Base-by-base conservation (phyloP, 768 basidiomycete genomes). In the Sistotremastrum niveocremeum region DNA sequence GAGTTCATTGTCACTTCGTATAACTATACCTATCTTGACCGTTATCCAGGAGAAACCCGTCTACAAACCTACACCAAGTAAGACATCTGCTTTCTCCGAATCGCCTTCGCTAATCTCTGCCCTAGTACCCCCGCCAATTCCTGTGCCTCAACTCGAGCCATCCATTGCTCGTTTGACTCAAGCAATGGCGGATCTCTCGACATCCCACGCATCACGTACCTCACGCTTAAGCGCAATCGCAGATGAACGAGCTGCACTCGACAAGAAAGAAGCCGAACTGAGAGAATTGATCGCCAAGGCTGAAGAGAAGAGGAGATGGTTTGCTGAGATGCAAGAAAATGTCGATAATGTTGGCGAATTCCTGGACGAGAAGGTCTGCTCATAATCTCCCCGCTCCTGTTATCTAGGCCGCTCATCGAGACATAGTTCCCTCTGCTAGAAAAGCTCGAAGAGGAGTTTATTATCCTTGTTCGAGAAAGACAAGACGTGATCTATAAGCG, bases 291-390 rank as follows among this genome's bases (percentile, higher is more conserved):
- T 91, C 5, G 71, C 70, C 34, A 70, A 67, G 46, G 81, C 87
- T 0, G 88, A 89, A 57, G 71, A 65, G 39, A 89, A 90, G 62
- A 67, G 85, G 41, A 76, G 77, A 11, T 91, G 88, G 87, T 89
- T 90, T 54, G 66, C 64, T 7, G 72, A 73, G 43, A 85, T 91
- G 65, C 71, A 66, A 45, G 83, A 86, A 35, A 87, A 84, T 81
- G 62, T 87, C 0, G 88, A 90, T 60, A 75, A 74, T 49, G 74
- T 90, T 5, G 88, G 84, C 4, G 73, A 73, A n/a, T 90, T 91
- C 60, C 65, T 91, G 12, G 88, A 91, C 55, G 84, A 85, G 64
- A 91, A 91, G 77, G 87, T 84, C 12, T 3, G 62, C 49, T 41
- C 20, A 4, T n/a, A 5, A 7, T 33, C 33, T 41, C 39, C 31